Base-by-base conservation (phyloP, 2,329 filamentous ascomycete genomes). In the Colletotrichum theobromicola region DNA sequence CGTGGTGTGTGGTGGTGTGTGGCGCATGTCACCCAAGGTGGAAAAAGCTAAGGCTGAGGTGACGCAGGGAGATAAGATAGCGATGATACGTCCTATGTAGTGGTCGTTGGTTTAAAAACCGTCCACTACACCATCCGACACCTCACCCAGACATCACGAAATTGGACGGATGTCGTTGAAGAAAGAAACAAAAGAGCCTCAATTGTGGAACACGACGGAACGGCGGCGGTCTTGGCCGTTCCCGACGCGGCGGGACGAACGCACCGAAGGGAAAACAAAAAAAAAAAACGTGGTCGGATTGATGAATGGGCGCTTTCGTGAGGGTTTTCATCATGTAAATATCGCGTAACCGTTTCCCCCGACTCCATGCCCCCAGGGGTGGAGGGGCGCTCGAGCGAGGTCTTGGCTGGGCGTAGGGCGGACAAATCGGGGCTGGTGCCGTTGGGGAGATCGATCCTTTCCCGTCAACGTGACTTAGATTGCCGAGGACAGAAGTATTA, bases 271-370 rank as follows among this genome's bases (percentile, higher is more conserved):
- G 58, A 15, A 12, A 21, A 12, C 3, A n/a, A 21, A 55, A 28
- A 32, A 32, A 15, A n/a, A 35, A 32, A 67, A 65, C 50, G 58
- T 57, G 53, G 32, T n/a, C 50, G 60, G n/a, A n/a, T n/a, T n/a
- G n/a, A n/a, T n/a, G n/a, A n/a, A 58, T 42, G 37, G 62, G 58
- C 58, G 37, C 35, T 26, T 18, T 35, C 16, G 42, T 61, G 67
- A 60, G 55, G 70, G 42, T 74, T 74, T 74, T 67, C 72, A 74
- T 74, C 68, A 74, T 67, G 72, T 67, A 74, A 74, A 74, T 64
- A 73, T 73, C 70, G 58, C 70, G 70, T 73, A 73, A 73, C 46
- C 26, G 70, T 58, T 73, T 69, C 58, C 53, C 68, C 50, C 18
- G 28, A 35, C 13, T 34, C 21, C 24, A 26, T 15, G 15, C 50